These are phyloP conservation scores for Corynascus novoguineensis DNA, from an alignment of 495 filamentous ascomycete species.

Conservation along the genomic window DNA sequence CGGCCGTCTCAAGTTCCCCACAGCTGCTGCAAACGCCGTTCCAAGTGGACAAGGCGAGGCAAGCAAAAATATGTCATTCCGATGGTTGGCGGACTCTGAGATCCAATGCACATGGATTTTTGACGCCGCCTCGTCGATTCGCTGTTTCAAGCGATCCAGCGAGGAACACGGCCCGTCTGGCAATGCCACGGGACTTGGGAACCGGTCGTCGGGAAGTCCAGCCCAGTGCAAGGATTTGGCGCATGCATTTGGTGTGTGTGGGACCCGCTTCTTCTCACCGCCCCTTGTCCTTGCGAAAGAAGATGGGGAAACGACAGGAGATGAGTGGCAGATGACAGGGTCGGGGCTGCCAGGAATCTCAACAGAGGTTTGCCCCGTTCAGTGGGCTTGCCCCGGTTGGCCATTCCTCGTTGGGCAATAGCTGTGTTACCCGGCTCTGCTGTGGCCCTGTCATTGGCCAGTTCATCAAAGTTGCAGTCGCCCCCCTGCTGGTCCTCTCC, in stretches of 20 bases:
- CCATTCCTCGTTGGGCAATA: constrained; percentile 42
- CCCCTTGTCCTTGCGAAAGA: constrained; percentile 28
- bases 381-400: constrained; percentile 42
- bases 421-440: constrained; percentile 30
- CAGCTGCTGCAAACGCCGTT: constrained; percentile 9
- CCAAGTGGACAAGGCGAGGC: background rate
- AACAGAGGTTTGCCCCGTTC: constrained; percentile 20
- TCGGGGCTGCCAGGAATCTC: constrained; percentile 12
- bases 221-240: background rate
- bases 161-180: background rate
- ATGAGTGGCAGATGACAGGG: constrained; percentile 15
- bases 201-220: constrained; percentile 4
- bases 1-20: constrained; percentile 13
- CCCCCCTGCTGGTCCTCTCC: constrained; percentile 20
- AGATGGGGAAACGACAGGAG: constrained; percentile 12
- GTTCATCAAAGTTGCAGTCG: constrained; percentile 41
- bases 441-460: constrained; percentile 38
- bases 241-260: constrained; percentile 8
- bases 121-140: background rate
- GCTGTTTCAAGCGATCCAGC: constrained; percentile 8
- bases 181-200: constrained; percentile 3
- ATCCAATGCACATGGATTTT: background rate
- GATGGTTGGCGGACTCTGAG: background rate
- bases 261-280: constrained; percentile 26
- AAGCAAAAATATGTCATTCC: background rate